These are phyloP conservation scores for Aspergillus floridensis DNA, from an alignment of 2,329 filamentous ascomycete genomes.

Conservation along the genomic window DNA sequence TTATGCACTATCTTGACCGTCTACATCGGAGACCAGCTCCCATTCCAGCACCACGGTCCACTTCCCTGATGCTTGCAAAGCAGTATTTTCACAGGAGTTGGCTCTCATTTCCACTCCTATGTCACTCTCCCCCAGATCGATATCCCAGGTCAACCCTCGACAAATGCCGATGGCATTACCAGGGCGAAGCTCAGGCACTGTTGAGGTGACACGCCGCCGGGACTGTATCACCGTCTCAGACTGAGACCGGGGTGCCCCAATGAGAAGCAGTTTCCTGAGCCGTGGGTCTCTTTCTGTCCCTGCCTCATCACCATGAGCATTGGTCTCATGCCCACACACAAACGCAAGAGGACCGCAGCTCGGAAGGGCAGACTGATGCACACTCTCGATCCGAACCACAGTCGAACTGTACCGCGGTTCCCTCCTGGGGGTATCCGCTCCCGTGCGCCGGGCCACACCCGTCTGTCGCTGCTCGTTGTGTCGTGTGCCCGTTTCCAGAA, in stretches of 20 bases:
- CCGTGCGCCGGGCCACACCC: background rate
- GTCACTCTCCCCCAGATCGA: slow-evolving; percentile 26
- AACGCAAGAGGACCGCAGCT: slow-evolving; percentile 30
- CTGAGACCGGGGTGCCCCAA: slow-evolving; percentile 26
- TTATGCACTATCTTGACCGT: background rate
- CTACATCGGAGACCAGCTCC: slow-evolving; percentile 29
- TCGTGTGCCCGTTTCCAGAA: slow-evolving; percentile 38
- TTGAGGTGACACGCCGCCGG: background rate
- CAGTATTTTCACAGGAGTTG: background rate
- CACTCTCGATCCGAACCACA: slow-evolving; percentile 17
- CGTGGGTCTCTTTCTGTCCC: background rate
- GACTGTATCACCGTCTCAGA: slow-evolving; percentile 5
- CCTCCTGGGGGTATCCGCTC: background rate
- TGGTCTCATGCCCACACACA: slow-evolving; percentile 13
- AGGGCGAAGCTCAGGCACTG: slow-evolving; percentile 9
- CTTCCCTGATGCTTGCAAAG: slow-evolving; percentile 10
- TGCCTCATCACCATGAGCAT: slow-evolving; percentile 4
- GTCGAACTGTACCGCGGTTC: slow-evolving; percentile 18
- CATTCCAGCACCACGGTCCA: slow-evolving; percentile 43
- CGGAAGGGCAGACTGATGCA: slow-evolving; percentile 17
- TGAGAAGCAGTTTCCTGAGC: slow-evolving; percentile 25
- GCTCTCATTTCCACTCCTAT: background rate
- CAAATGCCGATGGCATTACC: slow-evolving; percentile 32
- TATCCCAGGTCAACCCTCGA: slow-evolving; percentile 36
- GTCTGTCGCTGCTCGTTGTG: slow-evolving; percentile 19